A percentile compares a stretch with the other conserved stretches of the same genome.
Conservation (phyloP, 345 rosid genomes). For the Corymbia maculata region DNA sequence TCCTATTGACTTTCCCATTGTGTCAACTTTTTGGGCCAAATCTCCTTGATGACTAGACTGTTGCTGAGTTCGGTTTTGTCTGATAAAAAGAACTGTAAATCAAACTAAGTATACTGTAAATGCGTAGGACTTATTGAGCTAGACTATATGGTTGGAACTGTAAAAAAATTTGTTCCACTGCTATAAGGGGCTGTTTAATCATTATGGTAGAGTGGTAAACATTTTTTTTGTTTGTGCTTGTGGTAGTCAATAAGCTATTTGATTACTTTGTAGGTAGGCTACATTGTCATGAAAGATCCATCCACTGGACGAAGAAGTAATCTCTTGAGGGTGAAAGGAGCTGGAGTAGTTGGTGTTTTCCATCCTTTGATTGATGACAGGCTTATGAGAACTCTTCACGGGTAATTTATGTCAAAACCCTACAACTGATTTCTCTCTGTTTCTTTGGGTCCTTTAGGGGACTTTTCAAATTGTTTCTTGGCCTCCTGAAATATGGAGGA, state of each 20-base stretch:
- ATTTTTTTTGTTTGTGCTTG: background rate
- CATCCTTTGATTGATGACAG: constrained; percentile 65
- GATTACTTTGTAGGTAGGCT: constrained; percentile 68
- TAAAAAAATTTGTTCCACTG: background rate
- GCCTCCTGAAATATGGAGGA: background rate
- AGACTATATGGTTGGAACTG: background rate
- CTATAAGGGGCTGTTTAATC: background rate
- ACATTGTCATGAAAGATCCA: constrained; percentile 78
- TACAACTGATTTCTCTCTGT: background rate
- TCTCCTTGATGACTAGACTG: background rate
- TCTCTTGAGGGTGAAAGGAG: constrained; percentile 67
- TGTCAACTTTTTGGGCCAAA: background rate
- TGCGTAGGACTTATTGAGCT: background rate
- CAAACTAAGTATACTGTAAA: background rate
- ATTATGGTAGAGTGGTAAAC: background rate
- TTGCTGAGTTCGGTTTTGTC: background rate
- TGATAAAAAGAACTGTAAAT: background rate
- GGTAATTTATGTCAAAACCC: constrained; percentile 18
- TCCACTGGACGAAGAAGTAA: constrained; percentile 42
- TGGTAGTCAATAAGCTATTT: background rate
- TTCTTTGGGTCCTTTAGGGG: background rate
- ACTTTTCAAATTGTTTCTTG: background rate
- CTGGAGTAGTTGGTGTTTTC: constrained; percentile 68
- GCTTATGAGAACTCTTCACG: constrained; percentile 39
- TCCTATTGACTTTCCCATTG: background rate